Base-by-base conservation (phyloP, 805 yeast species). In the Sugiyamaella mastotermitis region DNA sequence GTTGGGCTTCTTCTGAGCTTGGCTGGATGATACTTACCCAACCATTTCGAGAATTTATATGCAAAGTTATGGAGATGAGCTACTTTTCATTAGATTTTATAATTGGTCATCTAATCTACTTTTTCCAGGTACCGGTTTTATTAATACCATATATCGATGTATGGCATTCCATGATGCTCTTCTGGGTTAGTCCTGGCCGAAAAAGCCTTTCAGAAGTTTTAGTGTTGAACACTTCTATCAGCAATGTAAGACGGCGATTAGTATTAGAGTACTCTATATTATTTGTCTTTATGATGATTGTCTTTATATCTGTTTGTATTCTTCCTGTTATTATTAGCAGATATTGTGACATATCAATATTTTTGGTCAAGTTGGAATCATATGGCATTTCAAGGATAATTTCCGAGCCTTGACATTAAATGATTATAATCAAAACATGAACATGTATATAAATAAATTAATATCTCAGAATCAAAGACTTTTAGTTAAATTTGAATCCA, bases 111-210 rank as follows among this genome's bases (percentile, higher is more conserved):
- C 54, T 80, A 48, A 68, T 88, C 35, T 69, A 87, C 54, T 79
- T 83, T 66, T 66, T 75, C 48, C 96, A 87, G 65, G 71, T 81
- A 58, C 97, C 97, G 54, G 56, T 87, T 28, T 65, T 88, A 46
- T 68, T 73, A 40, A 65, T 86, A 50, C 97, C 97, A 54, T 71
- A 74, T 55, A 66, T 86, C 57, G 96, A 88, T 66, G 80, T 80
- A 68, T 79, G 87, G 83, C 97, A 88, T 62, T 83, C 95, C 23
- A 74, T 84, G 52, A 83, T 87, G 88, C 71, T 88, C 62, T 83
- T 88, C 75, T 88, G 97, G 97, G 76, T 88, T 65, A 81, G 81
- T 61, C 97, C 96, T 48, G 72, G 84, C 42, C 75, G 83, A 64
- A 84, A 79, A 65, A 81, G 80, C 53, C 79, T 87, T 69, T 84